A percentile compares a stretch with the other conserved stretches of the same genome.
phyloP scores from a whole-genome alignment of 2,329 filamentous ascomycete species.

The Nemania sp. region DNA sequence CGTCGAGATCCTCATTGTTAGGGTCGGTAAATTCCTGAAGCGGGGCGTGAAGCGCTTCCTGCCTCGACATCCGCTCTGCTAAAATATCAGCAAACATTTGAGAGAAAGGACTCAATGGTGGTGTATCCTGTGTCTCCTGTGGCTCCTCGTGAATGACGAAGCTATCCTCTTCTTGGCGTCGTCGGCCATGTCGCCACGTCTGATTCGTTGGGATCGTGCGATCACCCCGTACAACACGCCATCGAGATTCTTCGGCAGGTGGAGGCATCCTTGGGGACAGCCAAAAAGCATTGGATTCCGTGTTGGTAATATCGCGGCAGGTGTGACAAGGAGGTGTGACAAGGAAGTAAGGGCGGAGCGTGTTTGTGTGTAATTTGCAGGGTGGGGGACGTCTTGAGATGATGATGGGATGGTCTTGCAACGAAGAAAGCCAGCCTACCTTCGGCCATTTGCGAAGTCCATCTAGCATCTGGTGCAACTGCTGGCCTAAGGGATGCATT shows the following conservation, averaged over 20 bases:
- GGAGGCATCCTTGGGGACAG: neutral
- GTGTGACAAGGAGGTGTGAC: neutral
- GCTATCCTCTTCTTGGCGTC: conserved; percentile 6
- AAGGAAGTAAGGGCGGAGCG: neutral
- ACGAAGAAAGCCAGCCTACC: conserved; percentile 18
- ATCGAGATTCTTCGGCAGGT: conserved; percentile 4
- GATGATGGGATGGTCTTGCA: neutral
- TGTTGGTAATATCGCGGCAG: too few species aligned
- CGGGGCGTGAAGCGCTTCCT: conserved; percentile 3
- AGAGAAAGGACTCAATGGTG: conserved; percentile 16
- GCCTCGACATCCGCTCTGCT: conserved; percentile 4
- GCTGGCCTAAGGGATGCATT: conserved; percentile 1
- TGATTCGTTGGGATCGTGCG: neutral
- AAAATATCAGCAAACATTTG: conserved; percentile 18
- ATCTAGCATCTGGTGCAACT: conserved; percentile 23
- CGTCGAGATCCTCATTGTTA: conserved; percentile 36
- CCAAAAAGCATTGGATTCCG: too few species aligned
- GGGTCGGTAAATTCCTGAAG: conserved; percentile 5
- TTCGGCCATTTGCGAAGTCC: conserved; percentile 31
- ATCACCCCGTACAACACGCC: conserved; percentile 10
- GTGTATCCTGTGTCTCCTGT: too few species aligned
- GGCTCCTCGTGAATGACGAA: neutral
- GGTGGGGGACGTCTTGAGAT: too few species aligned
- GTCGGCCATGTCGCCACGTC: neutral
- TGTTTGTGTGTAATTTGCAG: conserved; percentile 9